Evolutionary conservation across 1,284 basidiomycete genomes (phyloP).

Genomic region (Moesziomyces parantarcticus): DNA sequence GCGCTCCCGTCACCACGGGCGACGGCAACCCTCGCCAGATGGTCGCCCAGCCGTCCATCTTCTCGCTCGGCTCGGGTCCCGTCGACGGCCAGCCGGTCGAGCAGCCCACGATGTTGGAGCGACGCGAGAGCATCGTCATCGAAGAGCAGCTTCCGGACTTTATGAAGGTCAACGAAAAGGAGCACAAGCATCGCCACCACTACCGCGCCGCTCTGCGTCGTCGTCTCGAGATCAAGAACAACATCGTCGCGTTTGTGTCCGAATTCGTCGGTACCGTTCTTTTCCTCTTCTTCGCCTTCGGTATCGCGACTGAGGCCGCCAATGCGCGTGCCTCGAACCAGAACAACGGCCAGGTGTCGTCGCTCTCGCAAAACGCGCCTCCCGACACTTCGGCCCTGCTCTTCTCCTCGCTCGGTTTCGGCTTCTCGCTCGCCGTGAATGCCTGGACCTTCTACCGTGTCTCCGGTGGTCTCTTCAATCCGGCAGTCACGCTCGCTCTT

Average conservation of each 20-base stretch:
- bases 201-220: conserved; percentile 37
- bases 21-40: conserved; percentile 26
- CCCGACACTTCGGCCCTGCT: conserved; percentile 65
- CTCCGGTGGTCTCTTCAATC: conserved; percentile 67
- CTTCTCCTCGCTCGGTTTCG: conserved; percentile 70
- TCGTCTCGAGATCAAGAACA: conserved; percentile 72
- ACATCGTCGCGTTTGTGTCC: conserved; percentile 69
- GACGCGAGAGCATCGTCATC: conserved; percentile 36
- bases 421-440: conserved; percentile 68
- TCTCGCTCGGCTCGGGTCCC: conserved; percentile 21
- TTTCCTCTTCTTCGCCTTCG: conserved; percentile 60
- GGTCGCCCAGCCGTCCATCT: conserved; percentile 34
- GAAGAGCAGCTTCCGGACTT: conserved; percentile 42
- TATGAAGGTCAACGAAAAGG: conserved; percentile 46
- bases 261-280: conserved; percentile 71
- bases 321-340: conserved; percentile 25
- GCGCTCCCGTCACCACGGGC: conserved; percentile 31
- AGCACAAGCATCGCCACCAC: conserved; percentile 45
- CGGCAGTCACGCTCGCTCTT: conserved; percentile 70
- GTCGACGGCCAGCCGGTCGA: not conserved
- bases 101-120: conserved; percentile 23
- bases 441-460: conserved; percentile 55
- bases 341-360: conserved; percentile 18
- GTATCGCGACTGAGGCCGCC: conserved; percentile 51
- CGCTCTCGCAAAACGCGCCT: conserved; percentile 32